Evolutionary conservation across 768 basidiomycete genomes (phyloP), one percentile per base, ranked within the genome.

Genomic region (Botryobasidium botryosum): DNA sequence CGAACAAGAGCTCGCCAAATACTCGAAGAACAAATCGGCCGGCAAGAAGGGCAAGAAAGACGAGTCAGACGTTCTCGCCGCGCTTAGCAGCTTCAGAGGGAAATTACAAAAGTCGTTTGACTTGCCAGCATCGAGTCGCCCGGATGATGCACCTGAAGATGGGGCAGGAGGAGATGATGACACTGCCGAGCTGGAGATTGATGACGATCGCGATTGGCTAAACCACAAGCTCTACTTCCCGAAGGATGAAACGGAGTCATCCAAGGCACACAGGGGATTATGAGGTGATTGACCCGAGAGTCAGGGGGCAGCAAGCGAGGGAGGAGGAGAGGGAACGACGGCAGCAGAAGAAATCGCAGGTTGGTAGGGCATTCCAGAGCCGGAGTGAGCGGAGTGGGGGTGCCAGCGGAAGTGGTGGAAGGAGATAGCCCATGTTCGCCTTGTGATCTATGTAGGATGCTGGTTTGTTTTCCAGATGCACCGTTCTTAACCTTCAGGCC

Each of bases 231-330:
- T 88, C 46, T 69, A 70, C 49, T 85, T 87, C 62, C 75, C 81
- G 7, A 85, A 85, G 61, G 83, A 76, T 37, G 74, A 84, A 51
- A 68, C 66, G 20, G 83, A 83, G 54, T 68, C 68, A 20, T 58
- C 59, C 49, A 85, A 85, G 57, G 59, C 85, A 81, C 1, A 79
- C 85, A 57, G 62, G 81, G 43, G 85, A 88, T 46, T 87, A 86
- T 54, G 84, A 88, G 61, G 84, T 88, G 23, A 88, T 88, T 56
- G 85, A 88, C 56, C 84, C 85, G 0, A 63, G 85, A 47, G 70
- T 72, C 39, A 62, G 85, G 45, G 69, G 77, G 35, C 81, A 79
- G 20, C 63, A 72, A 39, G 85, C 85, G 21, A 74, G 68, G 54
- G 79, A 86, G 54, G 85, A 88, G 56, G 83, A 84, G 53, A 65